Evolutionary conservation across 805 yeast genomes (phyloP).

Genomic region (Clavispora vitiphila): DNA sequence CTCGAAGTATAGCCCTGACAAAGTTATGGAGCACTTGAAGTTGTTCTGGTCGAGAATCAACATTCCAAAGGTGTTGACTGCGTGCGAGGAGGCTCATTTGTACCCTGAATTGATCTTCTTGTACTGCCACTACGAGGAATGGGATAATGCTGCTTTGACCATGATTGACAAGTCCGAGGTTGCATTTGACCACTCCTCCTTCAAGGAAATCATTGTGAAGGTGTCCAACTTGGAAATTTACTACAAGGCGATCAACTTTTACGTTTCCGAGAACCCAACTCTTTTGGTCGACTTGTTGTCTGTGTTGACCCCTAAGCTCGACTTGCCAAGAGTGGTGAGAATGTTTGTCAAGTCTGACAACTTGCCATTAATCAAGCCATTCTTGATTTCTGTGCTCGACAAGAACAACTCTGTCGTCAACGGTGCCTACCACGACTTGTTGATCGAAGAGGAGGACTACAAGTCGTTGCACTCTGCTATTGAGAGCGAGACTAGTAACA

Average conservation of each 20-base stretch:
- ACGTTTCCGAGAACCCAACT: constrained; percentile 87
- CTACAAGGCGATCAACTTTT: constrained; percentile 95
- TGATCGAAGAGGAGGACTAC: constrained; percentile 95
- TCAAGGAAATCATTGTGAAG: constrained; percentile 91
- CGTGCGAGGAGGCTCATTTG: constrained; percentile 87
- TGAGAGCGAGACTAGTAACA: constrained; percentile 71
- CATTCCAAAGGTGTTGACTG: constrained; percentile 93
- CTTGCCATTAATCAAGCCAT: constrained; percentile 93
- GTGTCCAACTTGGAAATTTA: constrained; percentile 94
- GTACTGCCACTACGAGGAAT: constrained; percentile 97
- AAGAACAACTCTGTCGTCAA: constrained; percentile 90
- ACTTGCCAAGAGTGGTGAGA: constrained; percentile 89
- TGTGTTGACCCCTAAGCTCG: constrained; percentile 83
- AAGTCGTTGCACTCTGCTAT: constrained; percentile 82
- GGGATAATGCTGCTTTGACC: constrained; percentile 97
- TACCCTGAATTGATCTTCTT: constrained; percentile 96
- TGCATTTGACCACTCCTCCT: constrained; percentile 88
- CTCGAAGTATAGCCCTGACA: constrained; percentile 83
- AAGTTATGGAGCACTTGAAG: constrained; percentile 93
- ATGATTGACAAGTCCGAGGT: constrained; percentile 94
- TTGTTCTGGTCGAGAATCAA: constrained; percentile 97
- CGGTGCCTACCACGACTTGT: constrained; percentile 89
- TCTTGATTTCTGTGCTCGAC: constrained; percentile 83
- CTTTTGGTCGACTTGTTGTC: constrained; percentile 80
- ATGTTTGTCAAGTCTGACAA: constrained; percentile 94